Conservation (phyloP, 2,329 filamentous ascomycete species). For the Sporothrix curviconia region DNA sequence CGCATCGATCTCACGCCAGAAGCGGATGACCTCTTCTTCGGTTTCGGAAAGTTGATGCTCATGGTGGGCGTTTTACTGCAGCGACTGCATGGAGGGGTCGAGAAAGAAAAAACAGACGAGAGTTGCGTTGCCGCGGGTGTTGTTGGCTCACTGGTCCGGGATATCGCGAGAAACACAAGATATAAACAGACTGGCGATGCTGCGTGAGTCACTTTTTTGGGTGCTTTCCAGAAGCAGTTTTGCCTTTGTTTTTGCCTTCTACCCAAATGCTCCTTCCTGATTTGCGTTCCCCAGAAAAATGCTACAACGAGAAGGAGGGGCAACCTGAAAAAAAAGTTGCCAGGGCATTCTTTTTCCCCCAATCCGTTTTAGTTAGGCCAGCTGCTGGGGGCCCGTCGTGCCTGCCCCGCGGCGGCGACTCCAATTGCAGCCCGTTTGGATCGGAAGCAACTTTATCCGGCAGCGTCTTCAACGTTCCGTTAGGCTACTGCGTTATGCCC, state of each 20-base stretch:
- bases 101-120: neutral
- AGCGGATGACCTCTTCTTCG: constrained; percentile 75
- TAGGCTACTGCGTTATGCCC: neutral
- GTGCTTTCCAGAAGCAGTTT: neutral
- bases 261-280: neutral
- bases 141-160: neutral
- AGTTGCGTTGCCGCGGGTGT: neutral
- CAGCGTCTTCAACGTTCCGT: neutral
- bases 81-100: neutral
- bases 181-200: neutral
- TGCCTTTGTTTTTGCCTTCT: constrained; percentile 5
- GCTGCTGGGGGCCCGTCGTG: neutral
- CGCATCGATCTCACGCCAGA: constrained; percentile 88
- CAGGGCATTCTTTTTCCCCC: neutral
- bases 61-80: constrained; percentile 29
- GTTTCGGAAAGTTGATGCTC: constrained; percentile 89
- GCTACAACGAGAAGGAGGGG: constrained; percentile 8
- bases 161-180: neutral
- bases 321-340: constrained; percentile 7
- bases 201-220: constrained; percentile 11
- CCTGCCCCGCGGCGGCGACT: neutral
- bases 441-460: constrained; percentile 11
- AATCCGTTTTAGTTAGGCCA: too few species aligned
- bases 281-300: constrained; percentile 8
- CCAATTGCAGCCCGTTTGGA: too few species aligned